A percentile compares a stretch with the other conserved stretches of the same genome.
Conservation (phyloP, 345 rosid genomes). For the Adansonia digitata region DNA sequence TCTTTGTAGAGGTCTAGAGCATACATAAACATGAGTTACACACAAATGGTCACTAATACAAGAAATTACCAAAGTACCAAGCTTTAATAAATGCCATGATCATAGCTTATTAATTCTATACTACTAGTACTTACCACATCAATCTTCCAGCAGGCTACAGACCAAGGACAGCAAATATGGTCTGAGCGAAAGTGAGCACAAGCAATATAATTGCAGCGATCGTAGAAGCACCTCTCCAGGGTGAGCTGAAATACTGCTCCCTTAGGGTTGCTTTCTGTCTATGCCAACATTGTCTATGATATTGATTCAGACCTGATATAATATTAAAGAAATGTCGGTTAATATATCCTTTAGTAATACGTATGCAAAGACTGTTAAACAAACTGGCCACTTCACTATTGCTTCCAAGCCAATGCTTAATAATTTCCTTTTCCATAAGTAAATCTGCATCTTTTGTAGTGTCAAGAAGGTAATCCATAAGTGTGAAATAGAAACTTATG, state of each 20-base stretch:
- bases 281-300: neutral
- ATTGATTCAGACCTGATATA: neutral
- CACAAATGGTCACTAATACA: neutral
- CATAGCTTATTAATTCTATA: neutral
- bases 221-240: conserved; percentile 27
- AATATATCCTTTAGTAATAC: neutral
- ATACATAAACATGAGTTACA: neutral
- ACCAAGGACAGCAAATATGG: neutral
- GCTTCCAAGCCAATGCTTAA: conserved; percentile 19
- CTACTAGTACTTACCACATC: neutral
- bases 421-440: conserved; percentile 20
- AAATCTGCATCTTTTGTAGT: conserved; percentile 20
- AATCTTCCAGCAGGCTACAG: neutral
- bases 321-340: neutral
- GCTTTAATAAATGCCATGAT: neutral
- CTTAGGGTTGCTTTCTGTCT: conserved; percentile 13
- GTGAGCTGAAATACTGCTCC: conserved; percentile 25
- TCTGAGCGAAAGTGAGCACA: conserved; percentile 14
- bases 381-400: conserved; percentile 19
- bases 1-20: neutral
- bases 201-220: conserved; percentile 14
- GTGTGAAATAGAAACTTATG: conserved; percentile 13
- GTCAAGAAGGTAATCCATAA: conserved; percentile 28
- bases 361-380: conserved; percentile 24
- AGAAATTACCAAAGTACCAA: neutral